Base-by-base conservation (phyloP, 192 early-diverging fungal species). In the Diversispora eburnea region DNA sequence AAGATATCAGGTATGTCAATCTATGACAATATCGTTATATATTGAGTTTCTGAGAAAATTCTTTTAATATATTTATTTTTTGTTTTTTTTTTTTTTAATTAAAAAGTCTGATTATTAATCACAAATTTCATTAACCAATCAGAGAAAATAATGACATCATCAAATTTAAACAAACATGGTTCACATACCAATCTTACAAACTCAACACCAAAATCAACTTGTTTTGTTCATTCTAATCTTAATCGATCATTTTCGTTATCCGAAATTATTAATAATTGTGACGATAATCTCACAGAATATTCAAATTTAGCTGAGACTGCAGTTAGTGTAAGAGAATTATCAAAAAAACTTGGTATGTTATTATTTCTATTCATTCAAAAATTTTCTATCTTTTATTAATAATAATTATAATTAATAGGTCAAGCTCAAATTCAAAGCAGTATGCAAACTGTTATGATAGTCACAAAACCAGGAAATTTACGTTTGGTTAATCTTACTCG, bases 391-490 rank as follows among this genome's bases (percentile, higher is more conserved):
- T 45, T 43, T 9, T 20, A 39, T 47, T 12, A n/a, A 15, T 41
- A 22, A 7, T 19, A 9, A 22, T 39, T 33, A 47, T 33, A 47
- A 25, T 68, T 58, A 58, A 45, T 52, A 74, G 84, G 80, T 65
- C 80, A 73, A 51, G 84, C 84, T 8, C 77, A 77, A n/a, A 78
- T 86, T 42, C 77, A 80, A 43, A 74, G 70, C 65, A 76, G 77
- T 12, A 75, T 76, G 8, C 75, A 79, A 41, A 84, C 85, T 9
- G 85, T 91, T 7, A 90, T 93, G 88, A 87, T 93, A 58, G 88
- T 93, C 43, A 91, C 91, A 2, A 93, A 93, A 76, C 90, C 89
- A 22, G 84, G 86, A 42, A 91, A 93, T 77, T 71, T 78, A 12
- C 82, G 83, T 8, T 80, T 93, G 5, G 80, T 93, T 13, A 78